Evolutionary conservation across 495 filamentous ascomycete species (phyloP).

Genomic region (Aspergillus avenaceus): DNA sequence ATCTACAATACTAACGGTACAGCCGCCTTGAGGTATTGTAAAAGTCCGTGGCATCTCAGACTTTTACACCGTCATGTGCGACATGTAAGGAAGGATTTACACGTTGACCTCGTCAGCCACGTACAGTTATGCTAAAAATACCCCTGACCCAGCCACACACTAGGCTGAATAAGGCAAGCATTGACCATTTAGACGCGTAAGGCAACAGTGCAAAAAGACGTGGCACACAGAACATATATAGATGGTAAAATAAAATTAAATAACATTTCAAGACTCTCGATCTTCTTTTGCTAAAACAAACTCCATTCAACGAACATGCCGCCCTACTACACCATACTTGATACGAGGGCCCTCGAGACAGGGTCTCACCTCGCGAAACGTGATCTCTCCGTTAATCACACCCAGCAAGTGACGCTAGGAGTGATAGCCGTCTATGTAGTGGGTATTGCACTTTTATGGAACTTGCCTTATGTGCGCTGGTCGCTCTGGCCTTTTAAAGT

Average conservation of each 20-base stretch:
- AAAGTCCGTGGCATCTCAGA: too few relatives aligned
- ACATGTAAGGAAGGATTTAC: too few relatives aligned
- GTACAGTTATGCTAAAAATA: conserved; percentile 1
- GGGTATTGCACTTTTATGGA: conserved; percentile 72
- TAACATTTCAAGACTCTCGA: too few relatives aligned
- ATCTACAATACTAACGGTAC: too few relatives aligned
- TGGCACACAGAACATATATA: too few relatives aligned
- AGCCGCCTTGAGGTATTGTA: too few relatives aligned
- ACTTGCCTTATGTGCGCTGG: conserved; percentile 69
- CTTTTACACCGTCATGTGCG: too few relatives aligned
- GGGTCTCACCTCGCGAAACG: conserved; percentile 38
- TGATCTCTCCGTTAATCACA: conserved; percentile 61
- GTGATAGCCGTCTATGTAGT: conserved; percentile 67
- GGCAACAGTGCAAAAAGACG: too few relatives aligned
- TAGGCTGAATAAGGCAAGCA: background rate
- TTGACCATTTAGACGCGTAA: background rate
- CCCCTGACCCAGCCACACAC: background rate
- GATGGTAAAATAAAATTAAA: conserved; percentile 10
- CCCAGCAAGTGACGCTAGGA: conserved; percentile 70
- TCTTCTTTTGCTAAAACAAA: too few relatives aligned
- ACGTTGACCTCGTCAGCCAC: background rate
- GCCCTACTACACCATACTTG: conserved; percentile 24
- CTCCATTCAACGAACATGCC: conserved; percentile 30
- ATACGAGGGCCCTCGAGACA: conserved; percentile 19
- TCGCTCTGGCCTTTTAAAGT: conserved; percentile 83